Base-by-base conservation (phyloP, 2,329 filamentous ascomycete species). In the Annulohypoxylon truncatum region DNA sequence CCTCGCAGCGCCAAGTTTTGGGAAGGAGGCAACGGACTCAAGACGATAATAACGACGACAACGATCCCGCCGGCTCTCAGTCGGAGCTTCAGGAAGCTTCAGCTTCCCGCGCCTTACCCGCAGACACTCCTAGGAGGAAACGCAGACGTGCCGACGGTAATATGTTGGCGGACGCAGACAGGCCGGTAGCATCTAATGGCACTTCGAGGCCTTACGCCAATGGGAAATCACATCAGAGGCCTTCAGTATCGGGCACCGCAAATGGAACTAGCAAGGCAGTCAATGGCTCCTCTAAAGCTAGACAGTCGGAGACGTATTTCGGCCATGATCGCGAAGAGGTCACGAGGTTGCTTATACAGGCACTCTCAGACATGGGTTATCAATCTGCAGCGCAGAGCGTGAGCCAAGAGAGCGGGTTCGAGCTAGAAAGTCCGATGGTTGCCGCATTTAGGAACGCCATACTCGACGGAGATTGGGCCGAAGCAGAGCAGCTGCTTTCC, bases 311-410 rank as follows among this genome's bases (percentile, higher is more conserved):
- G 75, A 59, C 67, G 7, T 98, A 96, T 78, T 91, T 89, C 75
- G 94, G 94, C 15, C 95, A 98, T 76, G 89, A 96, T 76, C 89
- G 93, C 76, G 94, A 97, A 82, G 95, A 99, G 81, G 91, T 98
- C 46, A 97, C 95, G 4, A 86, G 96, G 57, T 91, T 98, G 69
- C 80, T 99, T 73, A 96, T 99, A 74, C 96, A 99, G 79, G 92
- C 94, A 33, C 81, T 99, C 69, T 88, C 89, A 22, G 95, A 97
- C 77, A 85, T 99, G 81, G 96, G 96, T 2, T 97, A 98, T 76
- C 84, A 89, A 64, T 83, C 84, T 10, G 92, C 95, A 10, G 95
- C 96, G 22, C 84, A 88, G 46, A 89, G 86, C 66, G 83, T 99
- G 61, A 91, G 88, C 74, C 85, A 86, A 66, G 92, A 96, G 78